phyloP scores from a whole-genome alignment of 331 rosid species.

The Arachis monticola region DNA sequence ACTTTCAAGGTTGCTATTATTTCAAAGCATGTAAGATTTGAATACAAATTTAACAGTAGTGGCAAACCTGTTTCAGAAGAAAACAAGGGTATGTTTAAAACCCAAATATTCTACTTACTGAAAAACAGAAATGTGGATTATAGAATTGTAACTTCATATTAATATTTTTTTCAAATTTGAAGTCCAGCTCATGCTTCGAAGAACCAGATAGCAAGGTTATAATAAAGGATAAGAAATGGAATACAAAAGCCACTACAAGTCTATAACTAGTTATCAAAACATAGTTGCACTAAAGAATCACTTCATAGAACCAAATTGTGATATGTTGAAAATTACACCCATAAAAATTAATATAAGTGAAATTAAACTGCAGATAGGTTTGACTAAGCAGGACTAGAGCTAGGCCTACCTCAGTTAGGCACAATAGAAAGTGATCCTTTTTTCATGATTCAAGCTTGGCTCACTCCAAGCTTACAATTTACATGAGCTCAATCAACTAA shows the following conservation, averaged over 20 bases:
- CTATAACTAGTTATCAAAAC: not conserved
- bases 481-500: not conserved
- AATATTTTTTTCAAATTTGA: not conserved
- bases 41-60: conserved; percentile 1
- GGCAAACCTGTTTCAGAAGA: conserved; percentile 20
- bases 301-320: not conserved
- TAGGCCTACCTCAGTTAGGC: not conserved
- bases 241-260: not conserved
- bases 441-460: not conserved
- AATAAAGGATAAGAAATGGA: no score
- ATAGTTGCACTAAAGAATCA: not conserved
- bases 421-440: not conserved
- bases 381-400: not conserved
- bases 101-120: not conserved
- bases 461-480: not conserved
- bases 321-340: not conserved
- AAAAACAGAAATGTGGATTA: not conserved
- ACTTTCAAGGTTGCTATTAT: conserved; percentile 26
- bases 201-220: not conserved
- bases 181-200: not conserved
- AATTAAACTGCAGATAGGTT: not conserved
- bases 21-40: conserved; percentile 24
- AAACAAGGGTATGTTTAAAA: conserved; percentile 16
- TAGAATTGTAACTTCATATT: not conserved
- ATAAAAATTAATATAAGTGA: not conserved